These are phyloP conservation scores for Backusella morwellensis DNA, from an alignment of 192 early-diverging fungal genomes.

Conservation along the genomic window DNA sequence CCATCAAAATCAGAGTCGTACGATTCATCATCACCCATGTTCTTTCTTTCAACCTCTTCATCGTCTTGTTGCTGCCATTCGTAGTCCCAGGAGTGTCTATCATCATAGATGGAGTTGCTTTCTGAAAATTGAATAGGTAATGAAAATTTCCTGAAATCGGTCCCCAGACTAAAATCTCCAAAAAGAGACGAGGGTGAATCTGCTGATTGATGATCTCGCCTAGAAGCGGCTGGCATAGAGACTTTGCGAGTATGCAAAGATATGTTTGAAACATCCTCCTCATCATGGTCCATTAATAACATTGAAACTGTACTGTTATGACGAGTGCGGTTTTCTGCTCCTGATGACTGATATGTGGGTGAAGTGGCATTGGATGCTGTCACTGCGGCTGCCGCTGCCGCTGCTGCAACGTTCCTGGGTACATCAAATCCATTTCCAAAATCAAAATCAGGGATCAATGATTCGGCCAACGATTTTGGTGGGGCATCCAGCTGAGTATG, in stretches of 20 bases:
- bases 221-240: conserved; percentile 5
- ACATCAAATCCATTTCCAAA: conserved; percentile 23
- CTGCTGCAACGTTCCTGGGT: background rate
- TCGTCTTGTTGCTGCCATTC: background rate
- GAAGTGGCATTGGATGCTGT: background rate
- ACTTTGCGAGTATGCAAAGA: conserved; percentile 11
- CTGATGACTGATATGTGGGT: background rate
- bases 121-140: conserved; percentile 1
- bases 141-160: conserved; percentile 25
- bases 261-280: conserved; percentile 4
- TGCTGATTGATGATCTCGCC: conserved; percentile 11
- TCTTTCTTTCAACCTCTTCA: conserved; percentile 12
- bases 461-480: conserved; percentile 9
- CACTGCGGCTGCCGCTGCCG: conserved; percentile 10
- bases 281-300: background rate
- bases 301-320: conserved; percentile 1
- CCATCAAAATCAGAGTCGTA: conserved; percentile 25
- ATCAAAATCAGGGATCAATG: conserved; percentile 25
- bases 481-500: background rate
- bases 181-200: conserved; percentile 25
- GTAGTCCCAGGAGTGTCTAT: background rate
- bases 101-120: conserved; percentile 11
- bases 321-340: background rate
- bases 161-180: conserved; percentile 27
- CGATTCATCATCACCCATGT: conserved; percentile 20